Base-by-base conservation (phyloP, 805 yeast genomes). In the Candida chauliodis region DNA sequence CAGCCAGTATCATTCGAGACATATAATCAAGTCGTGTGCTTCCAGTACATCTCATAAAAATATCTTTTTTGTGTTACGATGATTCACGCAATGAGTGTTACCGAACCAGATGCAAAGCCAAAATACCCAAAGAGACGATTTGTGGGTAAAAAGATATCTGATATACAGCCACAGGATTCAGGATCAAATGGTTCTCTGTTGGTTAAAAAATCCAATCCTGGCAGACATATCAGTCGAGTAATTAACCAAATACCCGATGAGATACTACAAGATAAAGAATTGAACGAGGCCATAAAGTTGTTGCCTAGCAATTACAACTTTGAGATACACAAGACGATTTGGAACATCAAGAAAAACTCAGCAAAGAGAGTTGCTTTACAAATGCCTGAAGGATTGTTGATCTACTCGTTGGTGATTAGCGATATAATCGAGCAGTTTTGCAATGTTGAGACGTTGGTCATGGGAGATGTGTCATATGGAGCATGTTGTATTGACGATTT, bases 391-490 rank as follows among this genome's bases (percentile, higher is more conserved):
- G 99, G 99, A 1, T 63, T 93, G 21, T 66, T 93, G 35, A 85
- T 93, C 1, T 93, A 90, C 56, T 81, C 97, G 0, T 71, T 95
- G 43, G 75, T 93, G 26, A 78, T 93, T n/a, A 75, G 95, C 3
- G 99, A 93, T 61, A 91, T 93, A 17, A 57, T 93, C 24, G 95
- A 88, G 53, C 96, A 90, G 59, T 91, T 93, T 50, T 90, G 97
- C 57, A 61, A 66, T 2, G 88, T 84, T 37, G 96, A 90, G 53
- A 85, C 90, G 0, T 69, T 93, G 1, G 93, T 91, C 2, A 93
- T 93, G 99, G 99, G 99, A 2, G 99, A 93, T 59, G 99, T 93
- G 0, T 87, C 97, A 0, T 93, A 93, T 54, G 99, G 99, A 30
- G 99, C 99, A 0, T 93, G 99, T 58, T 93, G 99, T 63, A 89